These are phyloP conservation scores for Fusarium mundagurra DNA, from an alignment of 2,329 filamentous ascomycete species.

Conservation along the genomic window DNA sequence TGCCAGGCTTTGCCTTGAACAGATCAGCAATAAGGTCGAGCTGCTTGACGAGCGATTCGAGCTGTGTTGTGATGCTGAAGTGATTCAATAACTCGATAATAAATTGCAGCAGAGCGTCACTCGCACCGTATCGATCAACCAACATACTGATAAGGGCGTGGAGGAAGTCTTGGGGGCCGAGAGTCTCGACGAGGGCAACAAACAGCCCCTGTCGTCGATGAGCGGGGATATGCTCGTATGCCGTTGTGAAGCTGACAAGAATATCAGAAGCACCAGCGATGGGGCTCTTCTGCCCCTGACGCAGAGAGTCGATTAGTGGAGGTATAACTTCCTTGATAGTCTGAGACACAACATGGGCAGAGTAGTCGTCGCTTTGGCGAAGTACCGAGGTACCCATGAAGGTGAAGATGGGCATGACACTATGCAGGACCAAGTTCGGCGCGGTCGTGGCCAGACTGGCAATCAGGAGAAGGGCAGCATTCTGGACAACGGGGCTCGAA, in stretches of 20 bases:
- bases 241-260: conserved; percentile 93
- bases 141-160: conserved; percentile 90
- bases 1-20: conserved; percentile 76
- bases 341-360: conserved; percentile 93
- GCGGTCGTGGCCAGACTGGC: conserved; percentile 87
- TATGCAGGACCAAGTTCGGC: conserved; percentile 92
- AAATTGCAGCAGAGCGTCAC: conserved; percentile 78
- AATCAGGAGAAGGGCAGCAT: conserved; percentile 86
- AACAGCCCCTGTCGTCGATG: conserved; percentile 87
- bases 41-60: conserved; percentile 81
- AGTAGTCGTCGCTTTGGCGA: conserved; percentile 95
- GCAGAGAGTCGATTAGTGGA: conserved; percentile 85
- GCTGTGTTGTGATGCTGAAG: conserved; percentile 79
- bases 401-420: conserved; percentile 98
- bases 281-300: conserved; percentile 79
- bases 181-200: conserved; percentile 82
- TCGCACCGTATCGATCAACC: conserved; percentile 86
- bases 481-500: conserved; percentile 92
- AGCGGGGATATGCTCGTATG: conserved; percentile 93
- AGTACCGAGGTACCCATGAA: conserved; percentile 95
- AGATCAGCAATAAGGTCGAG: conserved; percentile 79
- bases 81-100: conserved; percentile 76
- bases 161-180: conserved; percentile 87
- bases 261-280: conserved; percentile 88
- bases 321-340: conserved; percentile 96